phyloP scores from a whole-genome alignment of 352 stramenopile species.

The Phytopythium boreale region DNA sequence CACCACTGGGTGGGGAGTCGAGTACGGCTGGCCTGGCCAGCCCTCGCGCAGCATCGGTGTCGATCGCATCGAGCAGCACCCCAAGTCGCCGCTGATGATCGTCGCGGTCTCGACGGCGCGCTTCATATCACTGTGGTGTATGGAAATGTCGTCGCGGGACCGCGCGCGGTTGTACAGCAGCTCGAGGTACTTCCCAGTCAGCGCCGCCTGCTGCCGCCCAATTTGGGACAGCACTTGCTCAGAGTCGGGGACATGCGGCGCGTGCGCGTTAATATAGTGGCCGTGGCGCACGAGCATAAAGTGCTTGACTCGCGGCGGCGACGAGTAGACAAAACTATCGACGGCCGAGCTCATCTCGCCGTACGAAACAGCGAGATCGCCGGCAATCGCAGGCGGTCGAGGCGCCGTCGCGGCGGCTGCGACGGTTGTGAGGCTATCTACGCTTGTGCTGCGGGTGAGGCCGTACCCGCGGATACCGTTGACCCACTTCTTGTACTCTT shows the following conservation, averaged over 20 bases:
- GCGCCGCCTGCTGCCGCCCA: constrained; percentile 62
- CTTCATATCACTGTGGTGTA: constrained; percentile 75
- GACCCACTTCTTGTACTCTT: constrained; percentile 32
- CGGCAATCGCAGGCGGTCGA: neutral
- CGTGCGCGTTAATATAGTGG: constrained; percentile 80
- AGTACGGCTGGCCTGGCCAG: constrained; percentile 71
- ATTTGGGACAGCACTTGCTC: constrained; percentile 82
- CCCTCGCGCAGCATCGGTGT: constrained; percentile 67
- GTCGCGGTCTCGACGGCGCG: constrained; percentile 70
- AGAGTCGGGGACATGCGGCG: constrained; percentile 46
- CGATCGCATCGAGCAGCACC: constrained; percentile 29
- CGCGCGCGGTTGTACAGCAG: constrained; percentile 48
- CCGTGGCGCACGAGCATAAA: constrained; percentile 77
- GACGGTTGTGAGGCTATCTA: neutral
- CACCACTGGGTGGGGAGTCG: constrained; percentile 3
- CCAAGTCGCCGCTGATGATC: constrained; percentile 56
- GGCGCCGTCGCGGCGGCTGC: neutral
- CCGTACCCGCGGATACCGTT: constrained; percentile 26
- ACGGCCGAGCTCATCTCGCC: constrained; percentile 8
- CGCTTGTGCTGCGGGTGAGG: constrained; percentile 3
- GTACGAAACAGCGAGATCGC: neutral
- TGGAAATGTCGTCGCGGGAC: constrained; percentile 51
- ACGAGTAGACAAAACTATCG: constrained; percentile 47
- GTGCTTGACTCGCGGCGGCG: constrained; percentile 60
- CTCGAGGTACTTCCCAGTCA: constrained; percentile 69